phyloP scores from a whole-genome alignment of 108 stramenopile species.

The Skeletonema grethae region DNA sequence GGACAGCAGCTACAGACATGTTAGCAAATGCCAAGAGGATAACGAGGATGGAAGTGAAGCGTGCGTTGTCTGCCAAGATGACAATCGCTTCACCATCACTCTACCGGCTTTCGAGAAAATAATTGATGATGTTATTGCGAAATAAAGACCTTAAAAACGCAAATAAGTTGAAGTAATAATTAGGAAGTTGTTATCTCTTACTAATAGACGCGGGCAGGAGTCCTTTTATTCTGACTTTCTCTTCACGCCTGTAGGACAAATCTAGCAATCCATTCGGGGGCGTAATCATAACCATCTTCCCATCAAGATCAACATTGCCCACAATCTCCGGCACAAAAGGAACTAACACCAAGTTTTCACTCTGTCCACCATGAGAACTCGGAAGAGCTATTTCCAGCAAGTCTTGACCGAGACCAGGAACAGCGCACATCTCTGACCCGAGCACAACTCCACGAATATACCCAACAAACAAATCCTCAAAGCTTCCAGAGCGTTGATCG shows the following conservation, averaged over 20 bases:
- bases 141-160: background rate
- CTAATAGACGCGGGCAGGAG: slow-evolving; percentile 54
- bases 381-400: slow-evolving; percentile 68
- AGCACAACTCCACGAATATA: slow-evolving; percentile 70
- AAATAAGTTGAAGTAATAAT: background rate
- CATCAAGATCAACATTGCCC: slow-evolving; percentile 58
- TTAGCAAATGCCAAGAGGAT: slow-evolving; percentile 27
- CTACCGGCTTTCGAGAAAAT: slow-evolving; percentile 36
- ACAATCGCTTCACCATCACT: slow-evolving; percentile 31
- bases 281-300: slow-evolving; percentile 54
- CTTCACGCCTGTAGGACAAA: slow-evolving; percentile 74
- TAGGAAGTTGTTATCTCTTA: slow-evolving; percentile 1
- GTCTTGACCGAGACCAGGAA: slow-evolving; percentile 83
- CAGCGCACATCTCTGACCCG: slow-evolving; percentile 79
- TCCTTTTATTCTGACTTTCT: slow-evolving; percentile 73
- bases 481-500: slow-evolving; percentile 13
- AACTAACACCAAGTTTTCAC: slow-evolving; percentile 72
- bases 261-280: slow-evolving; percentile 80
- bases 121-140: slow-evolving; percentile 38
- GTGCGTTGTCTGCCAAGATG: slow-evolving; percentile 31
- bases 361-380: slow-evolving; percentile 30
- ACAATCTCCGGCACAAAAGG: slow-evolving; percentile 84
- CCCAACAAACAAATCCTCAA: slow-evolving; percentile 65
- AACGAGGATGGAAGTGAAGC: background rate
- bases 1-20: slow-evolving; percentile 29